Base-by-base conservation (phyloP, 2,329 filamentous ascomycete species). In the Colletotrichum sp. region DNA sequence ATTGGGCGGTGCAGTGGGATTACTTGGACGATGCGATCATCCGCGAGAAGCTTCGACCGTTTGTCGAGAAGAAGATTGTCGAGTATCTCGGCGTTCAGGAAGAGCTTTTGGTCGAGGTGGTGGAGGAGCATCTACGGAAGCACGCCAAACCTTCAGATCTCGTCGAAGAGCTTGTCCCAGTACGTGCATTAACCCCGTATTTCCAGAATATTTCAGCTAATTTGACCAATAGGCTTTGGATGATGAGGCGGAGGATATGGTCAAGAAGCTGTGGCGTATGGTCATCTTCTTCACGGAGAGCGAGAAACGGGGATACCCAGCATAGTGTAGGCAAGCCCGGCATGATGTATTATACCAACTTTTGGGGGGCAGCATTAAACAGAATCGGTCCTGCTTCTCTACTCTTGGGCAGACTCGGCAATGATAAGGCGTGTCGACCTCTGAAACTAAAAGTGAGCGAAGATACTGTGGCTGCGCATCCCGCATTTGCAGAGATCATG, bases 181-280 rank as follows among this genome's bases (percentile, higher is more conserved):
- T 96, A 87, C 88, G 93, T 90, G 75, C 44, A 36, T 30, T 5
- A 24, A 7, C 36, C 7, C 67, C 24, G 59, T 70, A 8, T 39
- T 32, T 39, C 44, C 60, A 30, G n/a, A 59, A 78, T 62, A 5
- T 55, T 8, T 8, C 34, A 52, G 73, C 84, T 86, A 80, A 87
- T 78, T 66, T 22, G 8, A 34, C 76, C 73, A 76, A 76, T 77
- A 96, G 92, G 95, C 95, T 59, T 89, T 99, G 77, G 97, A 98
- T 82, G 97, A 99, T 82, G 97, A 99, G 83, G 96, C 96, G 13
- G 96, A 98, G 84, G 93, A 95, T 30, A 87, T 99, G 79, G 96
- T 99, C 66, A 98, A 95, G 91, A 99, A 98, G 87, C 90, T 99
- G 44, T 99, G 97, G 97, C 92, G 96, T 67, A 98, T 99, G 95